phyloP scores from a whole-genome alignment of 495 filamentous ascomycete species.

The Massariosphaeria phaeospora region DNA sequence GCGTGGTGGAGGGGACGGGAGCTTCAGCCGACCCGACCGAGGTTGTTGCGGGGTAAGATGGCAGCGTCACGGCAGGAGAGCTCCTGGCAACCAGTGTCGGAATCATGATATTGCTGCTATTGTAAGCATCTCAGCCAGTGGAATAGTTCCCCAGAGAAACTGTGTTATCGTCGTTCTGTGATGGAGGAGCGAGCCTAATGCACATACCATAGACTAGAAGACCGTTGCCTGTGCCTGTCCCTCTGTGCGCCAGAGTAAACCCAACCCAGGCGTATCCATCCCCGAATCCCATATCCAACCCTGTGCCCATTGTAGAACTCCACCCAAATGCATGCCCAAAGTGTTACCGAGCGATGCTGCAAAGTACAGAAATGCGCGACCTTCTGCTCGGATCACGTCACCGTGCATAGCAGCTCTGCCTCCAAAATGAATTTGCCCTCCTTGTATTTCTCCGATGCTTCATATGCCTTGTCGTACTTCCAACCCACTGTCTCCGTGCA shows the following conservation, averaged over 20 bases:
- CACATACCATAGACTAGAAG: conserved; percentile 1
- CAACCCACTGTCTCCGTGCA: conserved; percentile 91
- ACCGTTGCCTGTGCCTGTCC: neutral
- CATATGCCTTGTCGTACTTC: conserved; percentile 98
- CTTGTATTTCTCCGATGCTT: conserved; percentile 91
- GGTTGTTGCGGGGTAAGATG: conserved; percentile 7
- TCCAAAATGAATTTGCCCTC: conserved; percentile 97
- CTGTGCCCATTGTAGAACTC: conserved; percentile 19
- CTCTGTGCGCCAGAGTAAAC: neutral
- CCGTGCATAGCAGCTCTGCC: conserved; percentile 79
- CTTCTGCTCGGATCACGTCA: too few species aligned
- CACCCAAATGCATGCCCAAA: conserved; percentile 11
- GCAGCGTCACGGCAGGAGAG: neutral
- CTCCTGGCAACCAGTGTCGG: neutral
- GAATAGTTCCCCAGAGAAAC: conserved; percentile 3
- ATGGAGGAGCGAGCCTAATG: neutral
- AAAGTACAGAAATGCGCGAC: too few species aligned
- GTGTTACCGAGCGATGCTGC: too few species aligned
- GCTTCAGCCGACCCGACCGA: conserved; percentile 10
- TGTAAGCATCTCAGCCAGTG: too few species aligned
- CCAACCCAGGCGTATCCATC: neutral
- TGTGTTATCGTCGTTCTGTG: neutral
- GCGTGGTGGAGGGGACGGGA: neutral
- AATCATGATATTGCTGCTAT: neutral
- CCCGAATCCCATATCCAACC: neutral